Conservation (phyloP, 495 filamentous ascomycete genomes). For the Penicillium verhagenii region DNA sequence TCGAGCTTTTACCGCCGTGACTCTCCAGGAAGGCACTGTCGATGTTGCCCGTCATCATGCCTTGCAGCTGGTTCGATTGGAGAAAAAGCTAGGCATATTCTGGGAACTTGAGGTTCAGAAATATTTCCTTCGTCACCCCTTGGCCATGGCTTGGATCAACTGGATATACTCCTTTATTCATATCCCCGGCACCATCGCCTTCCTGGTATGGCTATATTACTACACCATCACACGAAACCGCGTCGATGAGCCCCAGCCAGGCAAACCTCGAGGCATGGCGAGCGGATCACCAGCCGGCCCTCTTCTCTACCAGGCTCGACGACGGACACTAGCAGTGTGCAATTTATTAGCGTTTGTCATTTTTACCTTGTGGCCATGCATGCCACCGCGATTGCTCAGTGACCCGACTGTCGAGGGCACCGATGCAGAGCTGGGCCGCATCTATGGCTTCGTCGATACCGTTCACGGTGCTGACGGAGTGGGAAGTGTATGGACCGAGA, state of each 20-base stretch:
- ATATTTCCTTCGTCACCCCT: constrained; percentile 48
- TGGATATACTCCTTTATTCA: constrained; percentile 78
- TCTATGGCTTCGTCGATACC: constrained; percentile 72
- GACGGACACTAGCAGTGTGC: constrained; percentile 71
- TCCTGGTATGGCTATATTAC: constrained; percentile 66
- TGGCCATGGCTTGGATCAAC: constrained; percentile 55
- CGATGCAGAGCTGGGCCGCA: constrained; percentile 47
- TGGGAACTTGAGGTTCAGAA: constrained; percentile 55
- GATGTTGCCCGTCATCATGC: constrained; percentile 58
- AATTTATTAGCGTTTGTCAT: constrained; percentile 76
- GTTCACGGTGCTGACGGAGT: constrained; percentile 65
- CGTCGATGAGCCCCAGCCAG: constrained; percentile 35
- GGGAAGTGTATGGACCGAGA: constrained; percentile 70
- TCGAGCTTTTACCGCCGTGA: constrained; percentile 61
- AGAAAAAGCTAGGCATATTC: constrained; percentile 55
- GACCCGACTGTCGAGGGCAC: constrained; percentile 44
- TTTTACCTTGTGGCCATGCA: constrained; percentile 77
- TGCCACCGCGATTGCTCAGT: constrained; percentile 72
- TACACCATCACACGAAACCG: constrained; percentile 56
- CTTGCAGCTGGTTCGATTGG: constrained; percentile 53
- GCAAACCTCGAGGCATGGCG: constrained; percentile 33
- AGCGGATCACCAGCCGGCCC: constrained; percentile 47
- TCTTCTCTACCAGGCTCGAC: constrained; percentile 55
- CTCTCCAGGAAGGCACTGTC: constrained; percentile 56
- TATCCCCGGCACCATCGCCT: constrained; percentile 74